Conservation (phyloP, 352 stramenopile species). For the Globisporangium perplexum region DNA sequence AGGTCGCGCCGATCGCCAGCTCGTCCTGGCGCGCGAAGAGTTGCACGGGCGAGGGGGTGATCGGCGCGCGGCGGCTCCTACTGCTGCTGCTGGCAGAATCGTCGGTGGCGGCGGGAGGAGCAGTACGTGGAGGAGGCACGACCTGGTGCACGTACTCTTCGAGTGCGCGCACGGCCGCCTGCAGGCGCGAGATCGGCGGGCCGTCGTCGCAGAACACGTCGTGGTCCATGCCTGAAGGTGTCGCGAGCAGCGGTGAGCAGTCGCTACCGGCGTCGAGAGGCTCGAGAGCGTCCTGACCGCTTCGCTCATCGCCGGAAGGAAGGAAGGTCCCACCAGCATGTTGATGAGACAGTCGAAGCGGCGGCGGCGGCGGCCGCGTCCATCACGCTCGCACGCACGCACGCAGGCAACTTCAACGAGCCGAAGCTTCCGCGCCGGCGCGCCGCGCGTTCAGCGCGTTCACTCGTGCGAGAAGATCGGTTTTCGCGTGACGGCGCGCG, state of each 20-base stretch:
- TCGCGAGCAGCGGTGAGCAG: not conserved
- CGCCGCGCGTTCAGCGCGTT: not conserved
- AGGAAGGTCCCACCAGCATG: not conserved
- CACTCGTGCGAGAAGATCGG: not conserved
- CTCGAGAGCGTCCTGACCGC: too few species aligned
- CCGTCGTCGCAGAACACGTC: conserved; percentile 40
- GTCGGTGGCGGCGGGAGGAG: too few species aligned
- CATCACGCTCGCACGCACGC: not conserved
- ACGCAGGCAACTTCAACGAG: not conserved
- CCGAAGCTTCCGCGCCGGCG: not conserved
- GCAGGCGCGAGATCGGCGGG: conserved; percentile 31
- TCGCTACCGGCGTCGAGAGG: not conserved
- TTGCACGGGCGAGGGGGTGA: conserved; percentile 16
- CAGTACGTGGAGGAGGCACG: conserved; percentile 5
- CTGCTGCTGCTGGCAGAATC: not conserved
- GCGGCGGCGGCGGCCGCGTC: not conserved
- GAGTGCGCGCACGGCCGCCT: conserved; percentile 28
- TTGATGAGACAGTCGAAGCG: conserved; percentile 6
- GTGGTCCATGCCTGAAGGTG: conserved; percentile 17
- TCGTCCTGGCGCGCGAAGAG: conserved; percentile 25
- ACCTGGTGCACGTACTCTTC: conserved; percentile 27
- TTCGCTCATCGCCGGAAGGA: too few species aligned
- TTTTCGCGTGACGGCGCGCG: too few species aligned
- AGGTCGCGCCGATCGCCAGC: conserved; percentile 13
- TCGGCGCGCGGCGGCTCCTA: conserved; percentile 2